Percentiles rank a stretch among this genome's conserved stretches.
Evolutionary conservation across 139 green algal genomes (phyloP).

Genomic region (Chlamydomonas sp.): DNA sequence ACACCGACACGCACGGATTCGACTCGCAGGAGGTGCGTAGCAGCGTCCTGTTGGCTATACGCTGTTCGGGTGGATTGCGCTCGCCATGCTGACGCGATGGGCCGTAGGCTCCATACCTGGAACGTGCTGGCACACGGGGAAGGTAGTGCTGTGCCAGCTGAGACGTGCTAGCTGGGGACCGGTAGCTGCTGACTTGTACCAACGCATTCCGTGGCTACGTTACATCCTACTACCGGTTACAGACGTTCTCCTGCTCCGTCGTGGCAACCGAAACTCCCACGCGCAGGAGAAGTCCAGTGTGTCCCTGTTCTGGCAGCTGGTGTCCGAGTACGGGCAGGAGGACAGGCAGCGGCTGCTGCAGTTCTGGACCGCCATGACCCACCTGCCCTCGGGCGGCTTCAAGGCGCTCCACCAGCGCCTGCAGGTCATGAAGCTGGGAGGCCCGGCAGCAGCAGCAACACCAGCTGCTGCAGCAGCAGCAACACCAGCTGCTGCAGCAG

Average conservation of each 20-base stretch:
- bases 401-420: conserved; percentile 32
- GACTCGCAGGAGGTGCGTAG: conserved; percentile 2
- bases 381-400: conserved; percentile 34
- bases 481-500: neutral
- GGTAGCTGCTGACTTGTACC: too few species aligned
- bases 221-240: too few species aligned
- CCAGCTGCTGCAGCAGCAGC: neutral
- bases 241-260: too few species aligned
- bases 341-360: conserved; percentile 35
- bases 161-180: too few species aligned
- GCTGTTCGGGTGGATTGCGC: too few species aligned
- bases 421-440: conserved; percentile 32
- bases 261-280: too few species aligned
- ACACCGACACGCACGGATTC: conserved; percentile 32
- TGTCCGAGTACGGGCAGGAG: conserved; percentile 18
- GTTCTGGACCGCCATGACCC: conserved; percentile 41
- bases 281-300: neutral
- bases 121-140: too few species aligned
- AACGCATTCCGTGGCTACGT: too few species aligned
- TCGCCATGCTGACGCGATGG: too few species aligned
- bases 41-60: too few species aligned
- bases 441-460: neutral
- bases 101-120: too few species aligned
- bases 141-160: too few species aligned
- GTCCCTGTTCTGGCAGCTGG: conserved; percentile 35